Base-by-base conservation (phyloP, 1,284 basidiomycete genomes). In the Caloboletus firmus region DNA sequence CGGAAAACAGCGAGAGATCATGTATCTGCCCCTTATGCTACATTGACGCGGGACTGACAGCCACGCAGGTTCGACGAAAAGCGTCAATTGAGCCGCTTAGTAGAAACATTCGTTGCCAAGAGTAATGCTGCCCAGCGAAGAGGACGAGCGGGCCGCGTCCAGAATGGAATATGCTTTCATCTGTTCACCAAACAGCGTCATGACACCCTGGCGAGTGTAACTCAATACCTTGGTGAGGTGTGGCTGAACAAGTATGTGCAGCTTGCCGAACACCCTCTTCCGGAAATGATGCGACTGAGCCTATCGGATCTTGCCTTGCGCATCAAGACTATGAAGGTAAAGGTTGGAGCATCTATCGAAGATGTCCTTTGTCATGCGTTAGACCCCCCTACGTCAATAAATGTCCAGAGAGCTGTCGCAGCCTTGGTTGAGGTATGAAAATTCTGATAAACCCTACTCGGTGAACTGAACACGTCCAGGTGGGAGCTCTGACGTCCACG, bases 241-340 rank as follows among this genome's bases (percentile, higher is more conserved):
- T 52, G 32, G 15, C 42, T 28, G 49, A 40, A 58, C 68, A 32
- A 62, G 51, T 11, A 31, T 34, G 47, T 47, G 51, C 55, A 95
- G 92, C 82, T 99, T 76, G 87, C 90, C 2, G 92, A 95, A 22
- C 89, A 95, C 69, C 95, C 95, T 2, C 80, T 95, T 42, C 97
- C 96, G 0, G 96, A 99, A 72, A 99, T 99, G 84, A 86, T 93
- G 72, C 85, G 97, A 24, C 78, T 99, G 5, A 97, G 95, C 59
- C 77, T 99, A 28, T 95, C 96, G 54, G 95, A 98, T 69, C 82
- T 99, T 18, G 93, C 95, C 0, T 78, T 99, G 45, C 88, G 95
- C 47, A 98, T 96, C 74, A 99, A 99, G 76, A 96, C 98, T 57
- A 91, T 99, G 84, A 94, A 92, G 65, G 79, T 97, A 42, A 89